These are phyloP conservation scores for Talaromyces sp. DNA, from an alignment of 2,329 filamentous ascomycete species.

Conservation along the genomic window DNA sequence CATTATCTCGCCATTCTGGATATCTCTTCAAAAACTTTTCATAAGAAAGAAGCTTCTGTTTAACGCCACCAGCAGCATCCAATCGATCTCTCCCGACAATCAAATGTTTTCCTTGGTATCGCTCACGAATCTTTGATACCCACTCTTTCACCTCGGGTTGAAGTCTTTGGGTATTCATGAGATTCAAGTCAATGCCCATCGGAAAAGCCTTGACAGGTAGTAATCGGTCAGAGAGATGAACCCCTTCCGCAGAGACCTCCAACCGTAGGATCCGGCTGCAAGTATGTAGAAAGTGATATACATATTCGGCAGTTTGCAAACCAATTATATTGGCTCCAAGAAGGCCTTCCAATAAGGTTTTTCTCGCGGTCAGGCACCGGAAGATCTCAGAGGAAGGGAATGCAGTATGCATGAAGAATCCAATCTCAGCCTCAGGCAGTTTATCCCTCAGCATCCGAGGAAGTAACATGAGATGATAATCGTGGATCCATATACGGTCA, in stretches of 20 bases:
- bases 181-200: conserved; percentile 81
- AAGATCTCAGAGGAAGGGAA: conserved; percentile 97
- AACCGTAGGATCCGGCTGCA: conserved; percentile 83
- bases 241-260: conserved; percentile 77
- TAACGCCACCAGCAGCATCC: conserved; percentile 83
- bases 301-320: conserved; percentile 91
- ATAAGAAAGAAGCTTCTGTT: conserved; percentile 85
- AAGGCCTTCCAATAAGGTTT: conserved; percentile 82
- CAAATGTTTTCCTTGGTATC: conserved; percentile 80
- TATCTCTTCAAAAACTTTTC: conserved; percentile 90
- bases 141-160: conserved; percentile 71
- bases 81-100: conserved; percentile 93
- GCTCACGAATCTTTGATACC: conserved; percentile 72
- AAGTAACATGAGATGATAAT: conserved; percentile 87
- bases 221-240: conserved; percentile 84
- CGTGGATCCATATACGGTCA: conserved; percentile 90
- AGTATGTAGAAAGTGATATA: conserved; percentile 87
- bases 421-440: conserved; percentile 81
- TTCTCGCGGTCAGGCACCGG: conserved; percentile 78
- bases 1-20: conserved; percentile 77
- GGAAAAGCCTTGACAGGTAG: conserved; percentile 77
- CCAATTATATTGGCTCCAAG: conserved; percentile 86
- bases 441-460: conserved; percentile 82
- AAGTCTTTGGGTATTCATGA: conserved; percentile 64
- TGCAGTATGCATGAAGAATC: conserved; percentile 89